These are phyloP conservation scores for Trichoderma breve DNA, from an alignment of 2,329 filamentous ascomycete species.

Conservation along the genomic window DNA sequence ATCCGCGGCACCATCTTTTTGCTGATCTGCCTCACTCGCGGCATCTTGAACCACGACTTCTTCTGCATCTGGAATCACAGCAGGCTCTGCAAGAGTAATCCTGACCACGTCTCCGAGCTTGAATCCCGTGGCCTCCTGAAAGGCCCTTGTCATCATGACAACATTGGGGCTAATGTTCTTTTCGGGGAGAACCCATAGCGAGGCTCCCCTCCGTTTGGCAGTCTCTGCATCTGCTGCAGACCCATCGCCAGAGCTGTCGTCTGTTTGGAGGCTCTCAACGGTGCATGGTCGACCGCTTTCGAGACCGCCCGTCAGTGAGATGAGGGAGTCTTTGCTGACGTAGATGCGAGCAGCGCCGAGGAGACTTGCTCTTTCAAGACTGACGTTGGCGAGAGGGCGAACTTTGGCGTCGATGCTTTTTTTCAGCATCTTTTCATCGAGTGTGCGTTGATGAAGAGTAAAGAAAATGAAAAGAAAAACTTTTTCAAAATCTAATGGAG, in stretches of 20 bases:
- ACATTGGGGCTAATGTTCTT: conserved; percentile 66
- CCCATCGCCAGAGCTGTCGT: conserved; percentile 20
- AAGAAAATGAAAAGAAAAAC: background rate
- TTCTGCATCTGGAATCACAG: conserved; percentile 51
- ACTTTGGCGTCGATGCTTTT: conserved; percentile 42
- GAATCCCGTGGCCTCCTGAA: conserved; percentile 70
- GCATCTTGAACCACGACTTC: conserved; percentile 61
- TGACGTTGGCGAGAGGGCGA: conserved; percentile 41
- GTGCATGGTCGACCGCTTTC: conserved; percentile 45
- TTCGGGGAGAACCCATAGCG: conserved; percentile 50
- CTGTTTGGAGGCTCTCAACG: conserved; percentile 36
- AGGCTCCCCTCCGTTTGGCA: conserved; percentile 42
- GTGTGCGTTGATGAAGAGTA: background rate
- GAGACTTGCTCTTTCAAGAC: conserved; percentile 42
- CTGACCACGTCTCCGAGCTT: conserved; percentile 65
- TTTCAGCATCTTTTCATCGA: conserved; percentile 30
- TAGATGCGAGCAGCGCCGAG: conserved; percentile 47
- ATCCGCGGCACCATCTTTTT: conserved; percentile 22
- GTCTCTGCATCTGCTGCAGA: background rate
- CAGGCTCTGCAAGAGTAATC: conserved; percentile 55
- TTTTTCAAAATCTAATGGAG: background rate
- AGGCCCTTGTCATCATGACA: conserved; percentile 68
- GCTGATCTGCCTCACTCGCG: conserved; percentile 34
- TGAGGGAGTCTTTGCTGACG: conserved; percentile 47
- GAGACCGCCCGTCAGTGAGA: conserved; percentile 43